Percentiles rank a stretch among this genome's conserved stretches.
Evolutionary conservation across 139 green algal species (phyloP).

Genomic region (Mychonastes homosphaera): DNA sequence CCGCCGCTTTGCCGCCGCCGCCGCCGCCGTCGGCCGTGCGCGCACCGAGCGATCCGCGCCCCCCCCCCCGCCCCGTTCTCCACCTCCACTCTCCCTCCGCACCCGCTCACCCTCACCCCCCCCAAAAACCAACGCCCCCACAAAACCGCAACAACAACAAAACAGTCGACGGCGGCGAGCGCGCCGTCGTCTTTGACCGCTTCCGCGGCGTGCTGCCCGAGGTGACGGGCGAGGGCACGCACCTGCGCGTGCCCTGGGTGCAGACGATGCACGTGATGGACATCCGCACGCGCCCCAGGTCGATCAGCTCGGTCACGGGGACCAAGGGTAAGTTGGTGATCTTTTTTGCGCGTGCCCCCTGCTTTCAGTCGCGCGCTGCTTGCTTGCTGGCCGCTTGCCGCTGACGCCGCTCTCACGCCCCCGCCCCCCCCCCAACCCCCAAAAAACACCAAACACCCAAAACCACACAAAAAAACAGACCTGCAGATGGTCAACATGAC

Average conservation of each 20-base stretch:
- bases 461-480: conserved; percentile 45
- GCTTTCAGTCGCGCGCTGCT: not conserved
- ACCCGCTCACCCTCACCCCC: too few relatives aligned
- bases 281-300: conserved; percentile 83
- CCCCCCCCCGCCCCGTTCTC: too few relatives aligned
- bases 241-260: conserved; percentile 83
- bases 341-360: not conserved
- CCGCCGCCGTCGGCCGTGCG: too few relatives aligned
- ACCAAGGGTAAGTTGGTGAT: conserved; percentile 73
- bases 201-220: conserved; percentile 77
- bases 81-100: too few relatives aligned
- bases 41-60: too few relatives aligned
- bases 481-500: conserved; percentile 99
- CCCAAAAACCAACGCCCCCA: too few relatives aligned
- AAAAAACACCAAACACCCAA: too few relatives aligned
- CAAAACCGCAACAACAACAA: not conserved
- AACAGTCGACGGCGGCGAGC: conserved; percentile 92
- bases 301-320: conserved; percentile 92
- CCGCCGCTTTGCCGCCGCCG: too few relatives aligned
- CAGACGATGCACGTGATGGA: conserved; percentile 91
- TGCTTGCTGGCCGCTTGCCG: too few relatives aligned
- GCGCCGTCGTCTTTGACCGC: conserved; percentile 95
- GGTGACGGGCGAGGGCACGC: conserved; percentile 80
- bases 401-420: too few relatives aligned
- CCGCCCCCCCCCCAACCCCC: too few relatives aligned